These are phyloP conservation scores for Pythium vanterpoolii DNA, from an alignment of 352 stramenopile genomes.

Conservation along the genomic window DNA sequence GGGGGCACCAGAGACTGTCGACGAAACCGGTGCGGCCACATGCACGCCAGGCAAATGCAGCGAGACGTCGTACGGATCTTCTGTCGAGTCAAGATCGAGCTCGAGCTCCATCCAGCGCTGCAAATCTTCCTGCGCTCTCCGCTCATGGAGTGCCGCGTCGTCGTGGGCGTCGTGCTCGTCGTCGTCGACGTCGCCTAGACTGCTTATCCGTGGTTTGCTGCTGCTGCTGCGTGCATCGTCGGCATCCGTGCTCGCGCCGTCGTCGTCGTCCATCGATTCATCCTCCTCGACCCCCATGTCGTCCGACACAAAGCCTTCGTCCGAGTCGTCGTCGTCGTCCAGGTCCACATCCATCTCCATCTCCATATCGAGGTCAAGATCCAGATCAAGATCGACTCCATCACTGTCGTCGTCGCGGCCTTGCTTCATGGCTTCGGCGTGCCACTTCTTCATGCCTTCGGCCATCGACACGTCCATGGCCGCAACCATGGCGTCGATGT, in stretches of 20 bases:
- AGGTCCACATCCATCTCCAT: slow-evolving; percentile 5
- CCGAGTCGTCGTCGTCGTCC: slow-evolving; percentile 13
- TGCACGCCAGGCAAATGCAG: slow-evolving; percentile 14
- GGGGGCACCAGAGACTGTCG: not conserved
- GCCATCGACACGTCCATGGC: not conserved
- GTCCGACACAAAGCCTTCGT: slow-evolving; percentile 19
- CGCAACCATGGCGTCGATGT: not conserved
- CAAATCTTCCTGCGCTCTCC: slow-evolving; percentile 17
- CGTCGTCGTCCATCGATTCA: slow-evolving; percentile 14
- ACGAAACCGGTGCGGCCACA: not conserved
- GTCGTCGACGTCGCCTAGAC: slow-evolving; percentile 16
- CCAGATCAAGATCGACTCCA: slow-evolving; percentile 15
- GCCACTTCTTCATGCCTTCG: slow-evolving; percentile 5
- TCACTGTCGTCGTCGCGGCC: slow-evolving; percentile 10
- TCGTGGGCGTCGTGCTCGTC: slow-evolving; percentile 6
- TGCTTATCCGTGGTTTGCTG: slow-evolving; percentile 17
- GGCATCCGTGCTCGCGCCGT: slow-evolving; percentile 15
- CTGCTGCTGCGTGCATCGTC: slow-evolving; percentile 11
- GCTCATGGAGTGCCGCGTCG: not conserved
- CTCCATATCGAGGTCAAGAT: slow-evolving; percentile 19
- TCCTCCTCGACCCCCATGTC: slow-evolving; percentile 16
- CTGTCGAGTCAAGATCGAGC: slow-evolving; percentile 21
- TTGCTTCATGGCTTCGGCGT: slow-evolving; percentile 1
- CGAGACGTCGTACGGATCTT: slow-evolving; percentile 25
- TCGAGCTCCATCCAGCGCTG: slow-evolving; percentile 30